phyloP scores from a whole-genome alignment of 2,329 filamentous ascomycete genomes.

The Apiospora phragmitis region DNA sequence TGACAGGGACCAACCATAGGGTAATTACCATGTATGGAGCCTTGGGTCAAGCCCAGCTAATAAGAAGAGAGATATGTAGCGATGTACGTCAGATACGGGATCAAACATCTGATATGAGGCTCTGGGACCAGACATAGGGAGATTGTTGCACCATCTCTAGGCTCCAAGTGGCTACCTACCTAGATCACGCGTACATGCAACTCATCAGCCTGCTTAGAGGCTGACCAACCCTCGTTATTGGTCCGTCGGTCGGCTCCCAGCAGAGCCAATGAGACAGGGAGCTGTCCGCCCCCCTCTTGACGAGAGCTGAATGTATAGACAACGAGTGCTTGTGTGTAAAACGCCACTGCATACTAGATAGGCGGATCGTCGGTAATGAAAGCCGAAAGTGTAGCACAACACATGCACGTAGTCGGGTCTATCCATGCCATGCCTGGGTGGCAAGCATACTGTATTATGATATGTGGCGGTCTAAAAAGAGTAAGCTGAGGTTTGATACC shows the following conservation, averaged over 20 bases:
- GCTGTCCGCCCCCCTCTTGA: neutral
- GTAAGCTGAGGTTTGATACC: neutral
- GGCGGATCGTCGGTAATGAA: neutral
- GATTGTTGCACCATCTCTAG: neutral
- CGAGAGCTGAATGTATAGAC: neutral
- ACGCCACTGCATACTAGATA: neutral
- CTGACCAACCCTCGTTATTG: neutral
- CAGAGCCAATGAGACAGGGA: neutral
- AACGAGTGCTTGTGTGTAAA: neutral
- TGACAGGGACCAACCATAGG: neutral
- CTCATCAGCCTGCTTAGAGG: neutral
- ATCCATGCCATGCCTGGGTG: neutral
- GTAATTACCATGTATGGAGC: neutral
- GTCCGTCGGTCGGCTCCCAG: neutral
- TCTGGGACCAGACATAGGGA: neutral
- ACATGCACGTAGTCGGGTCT: neutral
- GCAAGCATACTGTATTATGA: too few species aligned
- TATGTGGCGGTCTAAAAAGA: neutral
- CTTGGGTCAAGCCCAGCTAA: neutral
- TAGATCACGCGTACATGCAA: neutral
- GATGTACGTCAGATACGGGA: neutral
- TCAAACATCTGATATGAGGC: neutral
- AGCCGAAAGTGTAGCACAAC: neutral
- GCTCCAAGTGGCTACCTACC: neutral
- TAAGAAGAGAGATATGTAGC: neutral